phyloP scores from a whole-genome alignment of 345 rosid species.

The Eucalyptus cloeziana region DNA sequence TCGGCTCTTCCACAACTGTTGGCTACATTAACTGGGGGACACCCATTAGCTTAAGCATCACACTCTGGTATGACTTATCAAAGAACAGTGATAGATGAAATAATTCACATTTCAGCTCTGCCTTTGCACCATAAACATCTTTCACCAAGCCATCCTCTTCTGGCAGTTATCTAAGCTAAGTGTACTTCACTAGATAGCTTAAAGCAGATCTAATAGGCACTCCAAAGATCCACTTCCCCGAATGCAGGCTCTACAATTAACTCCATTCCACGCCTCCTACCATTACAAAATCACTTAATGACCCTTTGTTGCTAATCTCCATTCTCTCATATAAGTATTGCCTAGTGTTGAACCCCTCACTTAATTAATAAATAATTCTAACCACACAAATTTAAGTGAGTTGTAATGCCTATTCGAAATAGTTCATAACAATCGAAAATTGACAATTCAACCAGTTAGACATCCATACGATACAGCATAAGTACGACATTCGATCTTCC shows the following conservation, averaged over 20 bases:
- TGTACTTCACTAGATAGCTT: background rate
- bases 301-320: background rate
- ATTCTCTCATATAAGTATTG: background rate
- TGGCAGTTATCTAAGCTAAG: background rate
- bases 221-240: background rate
- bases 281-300: background rate
- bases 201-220: background rate
- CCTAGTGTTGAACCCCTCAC: background rate
- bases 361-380: background rate
- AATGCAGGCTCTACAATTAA: background rate
- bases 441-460: background rate
- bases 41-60: background rate
- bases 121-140: background rate
- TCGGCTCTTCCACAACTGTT: background rate
- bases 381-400: background rate
- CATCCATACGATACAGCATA: background rate
- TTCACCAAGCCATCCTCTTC: background rate
- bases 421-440: background rate
- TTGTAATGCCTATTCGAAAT: background rate
- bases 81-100: background rate
- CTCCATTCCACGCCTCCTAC: background rate
- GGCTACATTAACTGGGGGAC: background rate
- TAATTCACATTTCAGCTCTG: background rate
- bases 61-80: background rate
- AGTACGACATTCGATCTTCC: background rate